Evolutionary conservation across 2,329 filamentous ascomycete genomes (phyloP), one percentile per base, ranked within the genome.

Genomic region (Alternaria sp.): DNA sequence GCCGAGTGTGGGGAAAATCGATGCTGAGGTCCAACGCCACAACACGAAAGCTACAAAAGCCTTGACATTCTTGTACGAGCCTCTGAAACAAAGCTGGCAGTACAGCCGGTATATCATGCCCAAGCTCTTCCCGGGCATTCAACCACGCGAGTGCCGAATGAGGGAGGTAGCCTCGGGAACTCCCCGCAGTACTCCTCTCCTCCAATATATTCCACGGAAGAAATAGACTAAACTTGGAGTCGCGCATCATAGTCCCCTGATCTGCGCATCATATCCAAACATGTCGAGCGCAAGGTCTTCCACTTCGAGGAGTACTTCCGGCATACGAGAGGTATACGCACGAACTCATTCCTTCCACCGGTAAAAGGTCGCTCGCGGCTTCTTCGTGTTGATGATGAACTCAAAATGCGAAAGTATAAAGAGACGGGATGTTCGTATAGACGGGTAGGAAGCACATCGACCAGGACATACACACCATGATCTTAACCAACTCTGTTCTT

Each of bases 1-100:
- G 55, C 60, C 65, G 65, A 61, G 60, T 61, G 63, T 64, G 57
- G 63, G 57, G 65, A 46, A 25, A 17, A 5, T 17, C 45, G 30
- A 19, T 57, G 32, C 28, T 25, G 17, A 58, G 13, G 28, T 44
- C 9, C 52, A 49, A 55, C 40, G n/a, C n/a, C 25, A 28, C 21
- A 12, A 28, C 52, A 19, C 25, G 36, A 55, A 55, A 26, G n/a
- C 32, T 7, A 4, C 23, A 28, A 5, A 15, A 56, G 12, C 17
- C 26, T 10, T 28, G 7, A 13, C 25, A 56, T 6, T 43, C 43
- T 56, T n/a, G 28, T 23, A 52, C n/a, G 30, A 15, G 8, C n/a
- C 30, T 23, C 32, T 51, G 12, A 40, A 40, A 9, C 11, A 32
- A 5, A 32, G 47, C 6, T 21, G 17, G 4, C 11, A 32, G 21